phyloP scores from a whole-genome alignment of 1,284 basidiomycete genomes.

The Fomitopsis schrenkii region DNA sequence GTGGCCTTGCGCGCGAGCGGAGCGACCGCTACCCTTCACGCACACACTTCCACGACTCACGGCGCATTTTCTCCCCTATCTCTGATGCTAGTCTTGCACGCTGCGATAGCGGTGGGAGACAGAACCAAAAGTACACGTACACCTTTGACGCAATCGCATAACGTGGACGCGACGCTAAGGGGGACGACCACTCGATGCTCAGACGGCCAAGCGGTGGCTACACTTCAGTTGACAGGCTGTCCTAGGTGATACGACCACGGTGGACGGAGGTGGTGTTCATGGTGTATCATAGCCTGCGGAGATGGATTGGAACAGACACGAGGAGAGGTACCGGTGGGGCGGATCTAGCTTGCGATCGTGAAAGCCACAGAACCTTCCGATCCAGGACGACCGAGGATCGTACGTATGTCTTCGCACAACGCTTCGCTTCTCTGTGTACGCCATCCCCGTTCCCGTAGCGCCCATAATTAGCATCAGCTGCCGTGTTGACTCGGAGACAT shows the following conservation, averaged over 20 bases:
- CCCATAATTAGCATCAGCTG: not conserved
- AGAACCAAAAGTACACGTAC: constrained; percentile 3
- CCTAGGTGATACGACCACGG: not conserved
- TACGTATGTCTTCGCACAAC: constrained; percentile 1
- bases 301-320: not conserved
- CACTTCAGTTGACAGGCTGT: not conserved
- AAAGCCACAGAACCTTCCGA: not conserved
- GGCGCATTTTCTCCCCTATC: not conserved
- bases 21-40: not conserved
- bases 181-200: not conserved
- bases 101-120: not conserved
- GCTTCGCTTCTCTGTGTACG: not conserved
- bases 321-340: not conserved
- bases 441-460: not conserved
- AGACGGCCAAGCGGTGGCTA: not conserved
- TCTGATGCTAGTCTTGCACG: not conserved
- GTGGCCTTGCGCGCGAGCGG: not conserved
- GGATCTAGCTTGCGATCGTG: not conserved
- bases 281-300: not conserved
- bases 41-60: not conserved
- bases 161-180: not conserved
- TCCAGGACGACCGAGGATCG: not conserved
- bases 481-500: not conserved
- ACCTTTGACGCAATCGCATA: not conserved
- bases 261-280: not conserved